These are phyloP conservation scores for Marasmius tenuissimus DNA, from an alignment of 1,284 basidiomycete species.

Conservation along the genomic window DNA sequence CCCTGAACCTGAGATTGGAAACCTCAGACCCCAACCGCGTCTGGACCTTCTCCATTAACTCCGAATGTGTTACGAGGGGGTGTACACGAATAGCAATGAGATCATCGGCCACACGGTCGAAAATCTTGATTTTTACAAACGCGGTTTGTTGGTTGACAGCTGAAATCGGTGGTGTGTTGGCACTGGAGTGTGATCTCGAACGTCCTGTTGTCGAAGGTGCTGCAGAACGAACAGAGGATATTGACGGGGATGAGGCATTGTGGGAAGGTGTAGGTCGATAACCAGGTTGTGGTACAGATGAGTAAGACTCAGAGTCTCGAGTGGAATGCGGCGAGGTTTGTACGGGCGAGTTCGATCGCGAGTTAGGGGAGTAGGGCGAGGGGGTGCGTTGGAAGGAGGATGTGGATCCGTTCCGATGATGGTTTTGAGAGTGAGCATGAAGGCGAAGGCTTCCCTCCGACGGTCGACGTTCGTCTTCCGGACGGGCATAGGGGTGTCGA, in stretches of 20 bases:
- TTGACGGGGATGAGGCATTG: conserved; percentile 34
- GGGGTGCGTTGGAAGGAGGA: conserved; percentile 41
- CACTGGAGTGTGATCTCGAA: conserved; percentile 55
- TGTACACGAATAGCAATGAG: conserved; percentile 97
- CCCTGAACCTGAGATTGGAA: conserved; percentile 68
- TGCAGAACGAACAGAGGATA: conserved; percentile 49
- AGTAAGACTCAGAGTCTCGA: conserved; percentile 22
- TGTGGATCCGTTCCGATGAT: conserved; percentile 49
- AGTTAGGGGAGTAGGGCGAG: conserved; percentile 34
- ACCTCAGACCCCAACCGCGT: conserved; percentile 83
- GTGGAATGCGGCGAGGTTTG: conserved; percentile 33
- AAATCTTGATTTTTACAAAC: conserved; percentile 98
- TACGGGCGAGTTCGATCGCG: conserved; percentile 45
- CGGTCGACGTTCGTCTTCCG: conserved; percentile 20
- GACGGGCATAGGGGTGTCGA: conserved; percentile 24
- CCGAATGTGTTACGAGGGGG: conserved; percentile 82
- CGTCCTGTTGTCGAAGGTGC: conserved; percentile 43
- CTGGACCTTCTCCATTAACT: conserved; percentile 90
- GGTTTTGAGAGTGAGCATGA: conserved; percentile 44
- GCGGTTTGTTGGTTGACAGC: conserved; percentile 75
- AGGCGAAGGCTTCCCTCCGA: conserved; percentile 30
- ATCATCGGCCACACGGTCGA: conserved; percentile 89
- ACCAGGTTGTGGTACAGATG: conserved; percentile 23
- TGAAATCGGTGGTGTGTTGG: conserved; percentile 72
- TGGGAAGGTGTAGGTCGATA: conserved; percentile 11